These are phyloP conservation scores for Vicia sativa DNA, from an alignment of 306 rosid species.

Conservation along the genomic window DNA sequence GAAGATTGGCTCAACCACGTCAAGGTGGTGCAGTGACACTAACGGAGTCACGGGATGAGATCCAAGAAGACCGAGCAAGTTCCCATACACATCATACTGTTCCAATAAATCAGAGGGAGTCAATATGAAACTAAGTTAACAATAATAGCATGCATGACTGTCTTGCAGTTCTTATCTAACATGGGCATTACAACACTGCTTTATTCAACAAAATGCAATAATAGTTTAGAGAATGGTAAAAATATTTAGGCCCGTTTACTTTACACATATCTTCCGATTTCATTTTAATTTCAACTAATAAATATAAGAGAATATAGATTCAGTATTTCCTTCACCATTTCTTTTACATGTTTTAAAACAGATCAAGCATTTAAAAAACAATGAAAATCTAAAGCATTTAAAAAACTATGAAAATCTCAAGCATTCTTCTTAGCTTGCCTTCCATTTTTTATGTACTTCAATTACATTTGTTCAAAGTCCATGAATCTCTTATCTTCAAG, in stretches of 20 bases:
- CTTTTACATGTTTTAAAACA: background rate
- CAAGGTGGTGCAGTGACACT: slow-evolving; percentile 94
- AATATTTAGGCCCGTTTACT: background rate
- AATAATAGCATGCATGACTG: slow-evolving; percentile 10
- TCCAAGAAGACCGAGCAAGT: slow-evolving; percentile 92
- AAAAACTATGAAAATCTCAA: background rate
- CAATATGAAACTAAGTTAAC: slow-evolving; percentile 13
- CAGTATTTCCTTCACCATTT: background rate
- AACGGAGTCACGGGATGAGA: slow-evolving; percentile 94
- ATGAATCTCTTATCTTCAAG: background rate
- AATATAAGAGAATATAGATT: background rate
- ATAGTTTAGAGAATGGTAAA: background rate
- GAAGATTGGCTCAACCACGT: slow-evolving; percentile 95
- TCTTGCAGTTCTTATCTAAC: background rate
- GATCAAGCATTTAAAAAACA: background rate
- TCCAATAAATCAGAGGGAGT: slow-evolving; percentile 34
- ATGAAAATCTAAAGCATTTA: background rate
- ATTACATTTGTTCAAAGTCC: background rate
- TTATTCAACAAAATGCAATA: slow-evolving; percentile 27
- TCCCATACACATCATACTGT: slow-evolving; percentile 97
- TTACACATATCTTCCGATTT: background rate
- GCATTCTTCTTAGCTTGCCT: background rate
- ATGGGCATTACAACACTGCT: slow-evolving; percentile 1
- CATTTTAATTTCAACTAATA: background rate
- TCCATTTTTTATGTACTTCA: background rate